A percentile compares a stretch with the other conserved stretches of the same genome.
phyloP scores from a whole-genome alignment of 225 moss, liverwort and hornwort species.

The Sphagnum contortum region DNA sequence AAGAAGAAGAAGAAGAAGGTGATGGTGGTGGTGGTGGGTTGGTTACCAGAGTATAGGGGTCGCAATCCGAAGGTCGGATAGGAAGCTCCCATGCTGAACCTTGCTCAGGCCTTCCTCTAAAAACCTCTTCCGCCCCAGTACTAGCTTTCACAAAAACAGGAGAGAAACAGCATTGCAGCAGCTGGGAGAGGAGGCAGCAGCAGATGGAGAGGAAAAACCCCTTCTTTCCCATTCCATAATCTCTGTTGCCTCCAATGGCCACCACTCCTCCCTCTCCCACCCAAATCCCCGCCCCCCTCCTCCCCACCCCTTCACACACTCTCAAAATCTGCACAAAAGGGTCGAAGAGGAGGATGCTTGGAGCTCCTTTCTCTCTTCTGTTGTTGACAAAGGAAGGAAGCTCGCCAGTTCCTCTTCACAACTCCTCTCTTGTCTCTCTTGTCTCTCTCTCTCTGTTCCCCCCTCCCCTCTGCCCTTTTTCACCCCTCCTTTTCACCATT shows the following conservation, averaged over 20 bases:
- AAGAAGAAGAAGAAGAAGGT: too few species aligned
- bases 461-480: too few species aligned
- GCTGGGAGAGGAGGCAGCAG: slow-evolving; percentile 1
- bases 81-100: slow-evolving; percentile 31
- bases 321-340: too few species aligned
- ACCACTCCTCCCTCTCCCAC: slow-evolving; percentile 4
- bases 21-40: too few species aligned
- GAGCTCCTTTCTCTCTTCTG: background rate
- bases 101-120: slow-evolving; percentile 18
- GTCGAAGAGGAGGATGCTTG: background rate
- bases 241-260: background rate
- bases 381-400: background rate
- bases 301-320: background rate
- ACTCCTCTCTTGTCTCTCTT: too few species aligned
- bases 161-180: slow-evolving; percentile 1
- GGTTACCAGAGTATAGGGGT: slow-evolving; percentile 18
- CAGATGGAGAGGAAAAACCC: slow-evolving; percentile 6
- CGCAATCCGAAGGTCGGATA: slow-evolving; percentile 16
- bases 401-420: too few species aligned
- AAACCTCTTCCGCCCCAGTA: slow-evolving; percentile 11
- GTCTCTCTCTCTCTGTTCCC: too few species aligned
- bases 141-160: background rate
- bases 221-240: slow-evolving; percentile 10
- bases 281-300: background rate
- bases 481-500: too few species aligned